A percentile compares a stretch with the other conserved stretches of the same genome.
phyloP scores from a whole-genome alignment of 345 rosid genomes.

The Iberis pinnata region DNA sequence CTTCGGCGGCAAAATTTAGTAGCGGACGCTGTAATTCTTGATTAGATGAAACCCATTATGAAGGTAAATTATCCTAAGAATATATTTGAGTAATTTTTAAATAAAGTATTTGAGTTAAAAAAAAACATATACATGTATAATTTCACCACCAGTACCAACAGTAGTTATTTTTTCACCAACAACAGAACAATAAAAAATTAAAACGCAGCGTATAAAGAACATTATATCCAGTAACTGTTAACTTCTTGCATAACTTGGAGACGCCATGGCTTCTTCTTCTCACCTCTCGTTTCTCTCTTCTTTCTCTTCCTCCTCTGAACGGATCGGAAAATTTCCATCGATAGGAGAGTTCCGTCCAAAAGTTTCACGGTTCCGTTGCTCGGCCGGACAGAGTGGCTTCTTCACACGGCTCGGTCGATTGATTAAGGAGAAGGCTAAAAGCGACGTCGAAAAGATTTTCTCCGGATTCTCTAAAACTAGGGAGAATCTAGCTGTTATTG shows the following conservation, averaged over 20 bases:
- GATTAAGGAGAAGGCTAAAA: slow-evolving; percentile 86
- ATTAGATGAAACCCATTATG: too few relatives aligned
- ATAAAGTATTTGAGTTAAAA: too few relatives aligned
- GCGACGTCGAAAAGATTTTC: slow-evolving; percentile 85
- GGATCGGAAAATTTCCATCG: not conserved
- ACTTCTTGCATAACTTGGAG: not conserved
- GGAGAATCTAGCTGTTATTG: slow-evolving; percentile 83
- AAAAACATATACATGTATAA: too few relatives aligned
- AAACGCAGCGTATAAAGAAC: slow-evolving; percentile 24
- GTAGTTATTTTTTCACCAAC: too few relatives aligned
- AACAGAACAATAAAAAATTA: not conserved
- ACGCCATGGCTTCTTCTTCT: slow-evolving; percentile 46
- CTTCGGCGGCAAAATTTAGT: too few relatives aligned
- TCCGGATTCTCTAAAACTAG: slow-evolving; percentile 92
- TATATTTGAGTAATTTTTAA: too few relatives aligned
- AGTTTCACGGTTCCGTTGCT: slow-evolving; percentile 42
- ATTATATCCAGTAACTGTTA: slow-evolving; percentile 7
- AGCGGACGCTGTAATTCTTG: too few relatives aligned
- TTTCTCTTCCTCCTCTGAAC: slow-evolving; percentile 24
- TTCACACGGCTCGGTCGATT: slow-evolving; percentile 79
- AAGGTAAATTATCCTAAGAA: too few relatives aligned
- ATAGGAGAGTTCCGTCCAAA: slow-evolving; percentile 19
- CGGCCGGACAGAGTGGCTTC: slow-evolving; percentile 77
- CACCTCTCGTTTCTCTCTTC: slow-evolving; percentile 45
- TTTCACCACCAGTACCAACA: too few relatives aligned